Base-by-base conservation (phyloP, 2,329 filamentous ascomycete genomes). In the Drechslerella dactyloides region DNA sequence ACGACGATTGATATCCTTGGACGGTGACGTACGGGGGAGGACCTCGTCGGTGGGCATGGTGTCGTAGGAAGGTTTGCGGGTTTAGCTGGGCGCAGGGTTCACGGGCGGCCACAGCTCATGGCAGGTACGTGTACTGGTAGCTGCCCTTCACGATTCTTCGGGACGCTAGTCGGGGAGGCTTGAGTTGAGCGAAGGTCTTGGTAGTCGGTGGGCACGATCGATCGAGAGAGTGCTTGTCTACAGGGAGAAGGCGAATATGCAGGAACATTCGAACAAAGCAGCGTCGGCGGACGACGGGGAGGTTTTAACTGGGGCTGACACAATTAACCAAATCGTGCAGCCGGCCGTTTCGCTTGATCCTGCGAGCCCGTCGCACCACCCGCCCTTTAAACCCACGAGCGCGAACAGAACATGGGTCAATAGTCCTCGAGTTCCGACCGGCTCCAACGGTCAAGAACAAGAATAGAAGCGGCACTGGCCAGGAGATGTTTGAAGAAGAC, bases 21-120 rank as follows among this genome's bases (percentile, higher is more conserved):
- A 48, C 10, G 48, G n/a, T n/a, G 15, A 65, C 68, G 30, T 65
- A 72, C 68, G 68, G 59, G 68, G 68, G 50, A 72, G 68, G 6
- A 65, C 60, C 56, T 72, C 68, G 56, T 72, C 68, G 27, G 60
- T 51, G 15, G 68, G 68, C 68, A 72, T 70, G 24, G 11, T 66
- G 48, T 52, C 37, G 51, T 50, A 52, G 37, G 63, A n/a, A 64
- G 66, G 50, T 42, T 19, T 27, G 33, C 17, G 11, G 46, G 30
- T 44, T 10, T 23, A 46, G 55, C 48, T 27, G 57, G n/a, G n/a
- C n/a, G n/a, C n/a, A n/a, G n/a, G 56, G 33, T 21, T 21, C 11
- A 37, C 27, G 27, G 27, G 3, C 27, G 57, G 51, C n/a, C n/a
- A n/a, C n/a, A n/a, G n/a, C 21, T 30, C 37, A 52, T 52, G 52